These are phyloP conservation scores for Lachnum nothofagi DNA, from an alignment of 2,329 filamentous ascomycete species.

Conservation along the genomic window DNA sequence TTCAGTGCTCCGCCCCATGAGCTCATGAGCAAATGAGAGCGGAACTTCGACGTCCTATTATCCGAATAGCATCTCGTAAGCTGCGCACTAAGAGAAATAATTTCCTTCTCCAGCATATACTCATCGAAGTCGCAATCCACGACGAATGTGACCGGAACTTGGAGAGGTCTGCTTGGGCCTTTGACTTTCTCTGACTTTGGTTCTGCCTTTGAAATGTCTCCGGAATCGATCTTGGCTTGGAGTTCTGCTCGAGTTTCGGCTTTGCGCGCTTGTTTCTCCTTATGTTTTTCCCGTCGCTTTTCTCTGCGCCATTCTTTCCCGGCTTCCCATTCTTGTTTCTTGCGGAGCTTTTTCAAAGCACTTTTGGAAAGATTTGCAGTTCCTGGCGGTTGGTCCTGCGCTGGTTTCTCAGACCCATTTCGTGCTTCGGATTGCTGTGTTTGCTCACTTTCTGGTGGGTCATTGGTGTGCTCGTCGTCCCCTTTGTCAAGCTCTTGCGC, in stretches of 20 bases:
- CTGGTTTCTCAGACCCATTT: not conserved
- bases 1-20: slow-evolving; percentile 73
- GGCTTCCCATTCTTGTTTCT: slow-evolving; percentile 70
- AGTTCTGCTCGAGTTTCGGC: slow-evolving; percentile 42
- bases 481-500: slow-evolving; percentile 1
- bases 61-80: slow-evolving; percentile 86
- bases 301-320: slow-evolving; percentile 54
- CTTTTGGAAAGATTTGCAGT: slow-evolving; percentile 65
- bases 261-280: slow-evolving; percentile 46
- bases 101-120: slow-evolving; percentile 81
- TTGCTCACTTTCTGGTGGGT: slow-evolving; percentile 2
- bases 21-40: slow-evolving; percentile 69
- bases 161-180: slow-evolving; percentile 34
- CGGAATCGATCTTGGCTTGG: slow-evolving; percentile 36
- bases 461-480: not conserved
- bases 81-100: slow-evolving; percentile 76
- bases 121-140: slow-evolving; percentile 90
- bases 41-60: slow-evolving; percentile 64
- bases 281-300: slow-evolving; percentile 48
- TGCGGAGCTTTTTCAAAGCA: slow-evolving; percentile 72
- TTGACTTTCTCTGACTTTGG: slow-evolving; percentile 5
- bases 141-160: slow-evolving; percentile 73
- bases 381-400: slow-evolving; percentile 5
- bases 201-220: slow-evolving; percentile 23
- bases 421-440: not conserved